phyloP scores from a whole-genome alignment of 352 stramenopile species.

The Saprolegnia diclina region DNA sequence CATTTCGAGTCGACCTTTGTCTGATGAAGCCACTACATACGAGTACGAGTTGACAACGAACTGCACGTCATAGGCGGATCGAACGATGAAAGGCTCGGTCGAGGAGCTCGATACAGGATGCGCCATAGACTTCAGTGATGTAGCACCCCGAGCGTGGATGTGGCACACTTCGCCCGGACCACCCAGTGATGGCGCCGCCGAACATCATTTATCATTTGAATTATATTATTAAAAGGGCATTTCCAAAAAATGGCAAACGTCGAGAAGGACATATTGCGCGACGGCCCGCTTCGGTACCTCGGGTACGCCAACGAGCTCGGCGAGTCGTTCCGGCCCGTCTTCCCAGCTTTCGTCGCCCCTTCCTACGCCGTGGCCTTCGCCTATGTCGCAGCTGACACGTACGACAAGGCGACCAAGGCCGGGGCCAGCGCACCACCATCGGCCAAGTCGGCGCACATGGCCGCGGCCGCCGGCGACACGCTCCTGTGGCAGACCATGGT shows the following conservation, averaged over 20 bases:
- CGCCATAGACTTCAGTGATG: too few species aligned
- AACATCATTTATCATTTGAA: not conserved
- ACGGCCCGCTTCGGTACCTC: slow-evolving; percentile 82
- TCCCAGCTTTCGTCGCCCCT: slow-evolving; percentile 54
- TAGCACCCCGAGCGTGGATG: not conserved
- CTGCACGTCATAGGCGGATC: too few species aligned
- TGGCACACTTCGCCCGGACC: not conserved
- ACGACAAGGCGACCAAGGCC: slow-evolving; percentile 61
- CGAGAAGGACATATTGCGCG: slow-evolving; percentile 62
- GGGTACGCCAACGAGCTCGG: slow-evolving; percentile 87
- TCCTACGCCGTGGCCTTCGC: slow-evolving; percentile 79
- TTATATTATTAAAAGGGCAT: not conserved
- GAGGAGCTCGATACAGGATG: too few species aligned
- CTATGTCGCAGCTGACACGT: slow-evolving; percentile 80
- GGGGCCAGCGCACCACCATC: slow-evolving; percentile 29
- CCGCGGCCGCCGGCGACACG: slow-evolving; percentile 52
- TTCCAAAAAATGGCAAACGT: not conserved
- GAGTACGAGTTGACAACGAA: too few species aligned
- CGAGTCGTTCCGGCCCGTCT: slow-evolving; percentile 79
- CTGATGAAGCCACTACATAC: too few species aligned
- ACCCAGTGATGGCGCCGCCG: too few species aligned
- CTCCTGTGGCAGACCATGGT: slow-evolving; percentile 77
- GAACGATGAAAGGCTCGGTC: too few species aligned
- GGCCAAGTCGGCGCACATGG: slow-evolving; percentile 34
- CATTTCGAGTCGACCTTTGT: too few species aligned